These are phyloP conservation scores for Starmera caribaea DNA, from an alignment of 805 yeast genomes.

Conservation along the genomic window DNA sequence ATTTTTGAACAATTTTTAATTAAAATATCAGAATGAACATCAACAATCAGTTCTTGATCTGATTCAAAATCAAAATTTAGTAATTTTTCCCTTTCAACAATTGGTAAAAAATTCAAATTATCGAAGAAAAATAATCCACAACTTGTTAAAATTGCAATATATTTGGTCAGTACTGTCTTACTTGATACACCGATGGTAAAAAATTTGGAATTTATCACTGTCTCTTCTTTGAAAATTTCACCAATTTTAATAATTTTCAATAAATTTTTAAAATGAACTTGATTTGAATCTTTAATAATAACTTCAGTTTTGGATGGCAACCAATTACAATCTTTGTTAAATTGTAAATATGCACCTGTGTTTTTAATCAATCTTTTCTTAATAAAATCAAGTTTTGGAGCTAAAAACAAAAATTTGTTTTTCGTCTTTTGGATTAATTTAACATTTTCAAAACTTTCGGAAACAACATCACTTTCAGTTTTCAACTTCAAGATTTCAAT, in stretches of 20 bases:
- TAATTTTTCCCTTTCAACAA: slow-evolving; percentile 18
- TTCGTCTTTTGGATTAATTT: not conserved
- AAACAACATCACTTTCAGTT: slow-evolving; percentile 1
- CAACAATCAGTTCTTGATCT: slow-evolving; percentile 22
- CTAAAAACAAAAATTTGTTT: too few relatives aligned
- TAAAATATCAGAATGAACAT: slow-evolving; percentile 15
- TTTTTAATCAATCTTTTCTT: slow-evolving; percentile 14
- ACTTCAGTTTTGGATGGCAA: slow-evolving; percentile 18
- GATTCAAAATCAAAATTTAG: slow-evolving; percentile 12
- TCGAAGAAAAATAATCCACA: slow-evolving; percentile 40
- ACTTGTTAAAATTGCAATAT: slow-evolving; percentile 38
- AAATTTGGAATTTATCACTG: slow-evolving; percentile 19
- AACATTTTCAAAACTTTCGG: slow-evolving; percentile 6
- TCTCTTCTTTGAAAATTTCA: slow-evolving; percentile 30
- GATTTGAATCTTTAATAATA: slow-evolving; percentile 3
- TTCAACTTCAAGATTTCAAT: slow-evolving; percentile 14
- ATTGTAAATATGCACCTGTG: slow-evolving; percentile 25
- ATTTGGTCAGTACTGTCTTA: slow-evolving; percentile 30
- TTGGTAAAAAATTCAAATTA: slow-evolving; percentile 22
- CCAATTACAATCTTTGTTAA: slow-evolving; percentile 19
- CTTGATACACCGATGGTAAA: slow-evolving; percentile 20
- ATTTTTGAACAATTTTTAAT: slow-evolving; percentile 21
- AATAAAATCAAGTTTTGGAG: not conserved
- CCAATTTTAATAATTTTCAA: slow-evolving; percentile 31
- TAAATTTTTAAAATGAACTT: slow-evolving; percentile 1